Evolutionary conservation across 2,329 filamentous ascomycete species (phyloP).

Genomic region (Zymoseptoria brevis): DNA sequence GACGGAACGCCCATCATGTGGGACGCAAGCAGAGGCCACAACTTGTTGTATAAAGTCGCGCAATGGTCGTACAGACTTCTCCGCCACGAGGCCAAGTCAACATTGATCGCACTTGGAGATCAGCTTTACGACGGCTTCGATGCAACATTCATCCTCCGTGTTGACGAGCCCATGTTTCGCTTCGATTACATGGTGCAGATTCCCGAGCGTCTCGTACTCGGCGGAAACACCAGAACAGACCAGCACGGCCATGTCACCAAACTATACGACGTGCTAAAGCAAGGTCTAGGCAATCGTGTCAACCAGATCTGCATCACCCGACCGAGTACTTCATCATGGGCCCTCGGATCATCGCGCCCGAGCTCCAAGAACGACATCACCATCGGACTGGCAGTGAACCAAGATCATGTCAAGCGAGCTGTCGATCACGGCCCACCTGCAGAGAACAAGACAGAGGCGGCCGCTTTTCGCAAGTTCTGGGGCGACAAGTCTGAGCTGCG

Average conservation of each 20-base stretch:
- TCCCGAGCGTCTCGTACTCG: not conserved
- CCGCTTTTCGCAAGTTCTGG: slow-evolving; percentile 84
- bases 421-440: slow-evolving; percentile 84
- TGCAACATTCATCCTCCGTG: slow-evolving; percentile 65
- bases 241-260: slow-evolving; percentile 32
- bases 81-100: slow-evolving; percentile 64
- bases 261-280: slow-evolving; percentile 57
- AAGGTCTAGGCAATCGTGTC: slow-evolving; percentile 67
- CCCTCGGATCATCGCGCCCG: slow-evolving; percentile 26
- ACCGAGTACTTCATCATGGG: slow-evolving; percentile 28
- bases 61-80: slow-evolving; percentile 71
- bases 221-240: not conserved
- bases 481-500: slow-evolving; percentile 86
- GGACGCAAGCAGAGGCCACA: slow-evolving; percentile 65
- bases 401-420: slow-evolving; percentile 61
- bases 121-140: slow-evolving; percentile 72
- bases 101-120: slow-evolving; percentile 67
- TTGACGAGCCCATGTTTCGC: slow-evolving; percentile 43
- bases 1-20: slow-evolving; percentile 62
- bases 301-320: slow-evolving; percentile 50
- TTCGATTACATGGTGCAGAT: slow-evolving; percentile 48
- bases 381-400: slow-evolving; percentile 65
- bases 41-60: slow-evolving; percentile 85
- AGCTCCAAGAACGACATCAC: slow-evolving; percentile 38
- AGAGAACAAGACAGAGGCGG: slow-evolving; percentile 75